Percentiles rank a stretch among this genome's conserved stretches.
Evolutionary conservation across 257 asterid genomes (phyloP).

Genomic region (Anisodus acutangulus): DNA sequence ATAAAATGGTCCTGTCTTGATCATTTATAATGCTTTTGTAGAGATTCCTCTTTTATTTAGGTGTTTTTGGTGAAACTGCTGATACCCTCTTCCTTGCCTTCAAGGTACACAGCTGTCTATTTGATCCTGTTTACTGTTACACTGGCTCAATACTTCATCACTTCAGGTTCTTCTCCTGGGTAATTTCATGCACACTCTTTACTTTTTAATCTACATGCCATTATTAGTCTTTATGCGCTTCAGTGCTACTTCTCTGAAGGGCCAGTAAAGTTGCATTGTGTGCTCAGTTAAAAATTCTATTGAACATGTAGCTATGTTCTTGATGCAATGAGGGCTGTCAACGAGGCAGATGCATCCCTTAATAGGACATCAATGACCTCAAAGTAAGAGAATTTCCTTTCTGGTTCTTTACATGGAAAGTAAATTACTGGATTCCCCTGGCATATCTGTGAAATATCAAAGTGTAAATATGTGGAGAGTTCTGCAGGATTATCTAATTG

Average conservation of each 20-base stretch:
- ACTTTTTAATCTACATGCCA: neutral
- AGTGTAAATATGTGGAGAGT: neutral
- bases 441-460: slow-evolving; percentile 10
- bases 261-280: neutral
- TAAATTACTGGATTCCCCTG: slow-evolving; percentile 21
- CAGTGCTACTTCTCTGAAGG: slow-evolving; percentile 27
- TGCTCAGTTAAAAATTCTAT: slow-evolving; percentile 27
- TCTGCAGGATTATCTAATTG: slow-evolving; percentile 47
- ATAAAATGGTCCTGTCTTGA: neutral
- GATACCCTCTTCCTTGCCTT: slow-evolving; percentile 31
- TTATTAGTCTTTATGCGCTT: slow-evolving; percentile 32
- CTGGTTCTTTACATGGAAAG: slow-evolving; percentile 29
- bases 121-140: slow-evolving; percentile 65
- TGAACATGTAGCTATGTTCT: slow-evolving; percentile 66
- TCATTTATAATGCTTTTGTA: neutral
- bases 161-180: slow-evolving; percentile 96
- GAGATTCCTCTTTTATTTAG: slow-evolving; percentile 1
- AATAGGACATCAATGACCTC: slow-evolving; percentile 60
- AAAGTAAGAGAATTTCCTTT: slow-evolving; percentile 65
- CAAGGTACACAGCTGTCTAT: slow-evolving; percentile 76
- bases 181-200: slow-evolving; percentile 40
- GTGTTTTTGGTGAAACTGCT: neutral
- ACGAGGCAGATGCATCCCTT: slow-evolving; percentile 69
- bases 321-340: slow-evolving; percentile 76
- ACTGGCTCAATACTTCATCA: slow-evolving; percentile 78